phyloP scores from a whole-genome alignment of 495 filamentous ascomycete genomes.

The Thermothielavioides terrestris region DNA sequence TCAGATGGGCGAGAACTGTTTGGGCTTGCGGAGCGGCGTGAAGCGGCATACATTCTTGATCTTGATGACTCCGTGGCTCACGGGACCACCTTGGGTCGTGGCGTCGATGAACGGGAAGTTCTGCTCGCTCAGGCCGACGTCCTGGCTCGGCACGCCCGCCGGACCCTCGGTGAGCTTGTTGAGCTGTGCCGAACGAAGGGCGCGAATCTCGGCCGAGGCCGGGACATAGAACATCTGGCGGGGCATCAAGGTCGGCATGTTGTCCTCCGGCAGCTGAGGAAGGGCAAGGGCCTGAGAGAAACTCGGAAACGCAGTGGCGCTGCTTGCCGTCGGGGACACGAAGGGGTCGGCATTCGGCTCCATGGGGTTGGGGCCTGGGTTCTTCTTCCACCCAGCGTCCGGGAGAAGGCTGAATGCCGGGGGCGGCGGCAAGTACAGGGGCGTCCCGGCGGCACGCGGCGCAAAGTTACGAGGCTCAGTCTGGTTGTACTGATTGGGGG shows the following conservation, averaged over 20 bases:
- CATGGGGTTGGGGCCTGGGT: background rate
- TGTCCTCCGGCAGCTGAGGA: background rate
- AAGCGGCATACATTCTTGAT: slow-evolving; percentile 27
- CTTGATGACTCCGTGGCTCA: slow-evolving; percentile 24
- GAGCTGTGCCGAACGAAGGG: slow-evolving; percentile 22
- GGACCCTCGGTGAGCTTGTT: slow-evolving; percentile 19
- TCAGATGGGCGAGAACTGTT: background rate
- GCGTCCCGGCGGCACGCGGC: slow-evolving; percentile 1
- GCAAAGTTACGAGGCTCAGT: slow-evolving; percentile 22
- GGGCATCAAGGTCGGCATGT: background rate
- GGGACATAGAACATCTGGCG: background rate
- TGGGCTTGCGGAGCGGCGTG: background rate
- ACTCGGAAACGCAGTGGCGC: background rate
- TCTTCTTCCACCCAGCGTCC: background rate
- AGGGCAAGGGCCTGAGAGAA: background rate
- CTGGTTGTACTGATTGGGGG: slow-evolving; percentile 10
- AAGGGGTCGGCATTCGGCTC: slow-evolving; percentile 4
- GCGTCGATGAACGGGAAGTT: slow-evolving; percentile 40
- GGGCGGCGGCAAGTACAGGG: slow-evolving; percentile 5
- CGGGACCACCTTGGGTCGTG: slow-evolving; percentile 6
- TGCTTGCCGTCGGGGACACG: background rate
- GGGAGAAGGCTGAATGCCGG: slow-evolving; percentile 2
- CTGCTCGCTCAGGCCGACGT: slow-evolving; percentile 20
- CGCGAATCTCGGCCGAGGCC: slow-evolving; percentile 6
- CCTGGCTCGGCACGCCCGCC: slow-evolving; percentile 21